phyloP scores from a whole-genome alignment of 495 filamentous ascomycete genomes.

The Tricharina praecox region DNA sequence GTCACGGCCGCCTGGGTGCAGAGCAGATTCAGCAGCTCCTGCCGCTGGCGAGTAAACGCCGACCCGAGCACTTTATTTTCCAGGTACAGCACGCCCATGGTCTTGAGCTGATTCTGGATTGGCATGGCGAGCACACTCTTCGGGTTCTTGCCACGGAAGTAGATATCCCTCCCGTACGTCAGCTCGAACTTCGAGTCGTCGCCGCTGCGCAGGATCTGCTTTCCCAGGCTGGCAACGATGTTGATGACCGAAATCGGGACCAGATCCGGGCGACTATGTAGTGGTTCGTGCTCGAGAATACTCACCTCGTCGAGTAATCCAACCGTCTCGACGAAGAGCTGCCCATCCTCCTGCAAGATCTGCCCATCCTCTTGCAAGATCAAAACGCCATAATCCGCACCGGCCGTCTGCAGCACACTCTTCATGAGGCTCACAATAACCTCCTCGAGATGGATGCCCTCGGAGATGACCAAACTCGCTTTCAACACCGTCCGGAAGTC shows the following conservation, averaged over 20 bases:
- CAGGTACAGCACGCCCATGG: conserved; percentile 25
- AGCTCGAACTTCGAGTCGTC: conserved; percentile 26
- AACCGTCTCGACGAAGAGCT: conserved; percentile 25
- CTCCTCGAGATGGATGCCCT: conserved; percentile 26
- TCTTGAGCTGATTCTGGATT: conserved; percentile 26
- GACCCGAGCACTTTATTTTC: conserved; percentile 26
- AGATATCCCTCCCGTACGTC: conserved; percentile 24
- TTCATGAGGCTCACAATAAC: conserved; percentile 27
- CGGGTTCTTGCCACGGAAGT: conserved; percentile 20
- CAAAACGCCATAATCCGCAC: conserved; percentile 26
- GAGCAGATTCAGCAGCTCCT: conserved; percentile 24
- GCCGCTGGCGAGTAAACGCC: conserved; percentile 25
- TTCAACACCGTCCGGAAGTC: conserved; percentile 26
- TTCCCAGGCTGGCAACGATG: conserved; percentile 24
- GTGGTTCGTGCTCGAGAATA: conserved; percentile 24
- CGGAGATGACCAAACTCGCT: conserved; percentile 24
- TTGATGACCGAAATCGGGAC: conserved; percentile 26
- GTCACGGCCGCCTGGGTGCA: conserved; percentile 27
- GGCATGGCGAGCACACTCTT: conserved; percentile 27
- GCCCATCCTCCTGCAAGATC: conserved; percentile 24
- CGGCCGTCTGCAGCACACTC: conserved; percentile 24
- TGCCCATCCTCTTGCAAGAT: conserved; percentile 25
- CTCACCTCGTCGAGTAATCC: conserved; percentile 24
- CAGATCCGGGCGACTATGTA: conserved; percentile 23
- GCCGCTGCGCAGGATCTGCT: conserved; percentile 25